phyloP scores from a whole-genome alignment of 805 yeast genomes.

The Lipomyces orientalis region DNA sequence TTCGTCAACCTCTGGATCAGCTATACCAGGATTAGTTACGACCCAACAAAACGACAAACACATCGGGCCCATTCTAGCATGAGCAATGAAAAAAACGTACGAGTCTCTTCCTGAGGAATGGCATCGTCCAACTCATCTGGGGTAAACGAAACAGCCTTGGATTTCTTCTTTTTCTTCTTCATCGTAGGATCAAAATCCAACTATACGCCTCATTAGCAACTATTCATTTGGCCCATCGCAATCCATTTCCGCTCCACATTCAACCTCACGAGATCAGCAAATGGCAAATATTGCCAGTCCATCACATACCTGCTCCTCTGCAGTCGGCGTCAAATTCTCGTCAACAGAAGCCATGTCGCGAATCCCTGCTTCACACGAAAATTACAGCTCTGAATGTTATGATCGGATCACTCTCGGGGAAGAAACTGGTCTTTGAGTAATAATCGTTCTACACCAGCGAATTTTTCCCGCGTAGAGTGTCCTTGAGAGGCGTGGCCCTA shows the following conservation, averaged over 20 bases:
- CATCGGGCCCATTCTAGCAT: not conserved
- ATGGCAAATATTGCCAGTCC: not conserved
- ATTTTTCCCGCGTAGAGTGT: not conserved
- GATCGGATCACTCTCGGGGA: not conserved
- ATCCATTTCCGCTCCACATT: not conserved
- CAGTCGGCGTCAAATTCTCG: constrained; percentile 28
- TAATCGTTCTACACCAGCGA: not conserved
- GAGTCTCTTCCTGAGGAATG: constrained; percentile 21
- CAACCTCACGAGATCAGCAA: not conserved
- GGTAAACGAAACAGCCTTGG: constrained; percentile 37
- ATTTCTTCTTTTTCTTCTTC: constrained; percentile 48
- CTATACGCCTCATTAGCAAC: constrained; percentile 14
- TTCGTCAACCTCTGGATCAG: constrained; percentile 45
- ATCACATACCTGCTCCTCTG: constrained; percentile 30
- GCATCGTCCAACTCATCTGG: constrained; percentile 24
- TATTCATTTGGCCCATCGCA: not conserved
- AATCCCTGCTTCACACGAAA: not conserved
- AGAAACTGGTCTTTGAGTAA: not conserved
- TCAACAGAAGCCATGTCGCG: constrained; percentile 31
- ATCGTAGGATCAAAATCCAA: constrained; percentile 36
- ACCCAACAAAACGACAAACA: not conserved
- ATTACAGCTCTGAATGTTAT: not conserved
- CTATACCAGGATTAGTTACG: constrained; percentile 15
- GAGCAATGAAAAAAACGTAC: constrained; percentile 9
- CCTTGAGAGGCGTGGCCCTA: not conserved